These are phyloP conservation scores for Epichloe hybrida DNA, from an alignment of 2,329 filamentous ascomycete species.

Conservation along the genomic window DNA sequence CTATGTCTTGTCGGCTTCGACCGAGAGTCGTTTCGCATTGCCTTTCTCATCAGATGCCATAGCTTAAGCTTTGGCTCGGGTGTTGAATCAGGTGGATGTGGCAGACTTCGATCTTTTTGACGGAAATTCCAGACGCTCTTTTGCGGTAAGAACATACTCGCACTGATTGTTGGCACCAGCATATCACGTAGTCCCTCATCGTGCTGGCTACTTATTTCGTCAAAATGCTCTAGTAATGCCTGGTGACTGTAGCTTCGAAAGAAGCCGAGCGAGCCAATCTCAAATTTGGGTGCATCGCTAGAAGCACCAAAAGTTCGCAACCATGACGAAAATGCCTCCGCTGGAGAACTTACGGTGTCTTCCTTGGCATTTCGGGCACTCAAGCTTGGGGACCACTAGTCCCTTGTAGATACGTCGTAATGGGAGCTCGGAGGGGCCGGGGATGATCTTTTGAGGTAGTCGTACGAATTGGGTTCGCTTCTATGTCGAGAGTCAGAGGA, in stretches of 20 bases:
- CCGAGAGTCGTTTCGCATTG: conserved; percentile 8
- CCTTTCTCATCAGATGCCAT: conserved; percentile 4
- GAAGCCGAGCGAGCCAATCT: conserved; percentile 37
- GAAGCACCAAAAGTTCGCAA: conserved; percentile 31
- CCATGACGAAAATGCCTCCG: conserved; percentile 19
- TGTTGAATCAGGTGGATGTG: conserved; percentile 14
- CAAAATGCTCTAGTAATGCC: conserved; percentile 35
- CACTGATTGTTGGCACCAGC: conserved; percentile 39
- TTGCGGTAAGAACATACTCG: conserved; percentile 38
- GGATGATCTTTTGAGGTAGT: neutral
- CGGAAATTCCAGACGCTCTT: conserved; percentile 37
- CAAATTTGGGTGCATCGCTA: conserved; percentile 39
- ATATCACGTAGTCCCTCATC: conserved; percentile 33
- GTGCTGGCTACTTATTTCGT: conserved; percentile 33
- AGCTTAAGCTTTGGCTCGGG: conserved; percentile 11
- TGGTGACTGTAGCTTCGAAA: conserved; percentile 34
- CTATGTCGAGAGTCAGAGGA: neutral
- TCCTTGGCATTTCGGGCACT: neutral
- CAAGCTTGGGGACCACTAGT: conserved; percentile 3
- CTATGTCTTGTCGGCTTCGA: conserved; percentile 6
- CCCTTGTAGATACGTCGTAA: neutral
- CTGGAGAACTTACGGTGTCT: conserved; percentile 10
- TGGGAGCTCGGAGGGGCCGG: neutral
- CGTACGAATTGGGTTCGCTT: neutral
- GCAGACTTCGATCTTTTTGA: conserved; percentile 15